Percentiles rank a stretch among this genome's conserved stretches.
These are phyloP conservation scores for Aureobasidium sp. DNA, from an alignment of 2,329 filamentous ascomycete species.

Conservation along the genomic window DNA sequence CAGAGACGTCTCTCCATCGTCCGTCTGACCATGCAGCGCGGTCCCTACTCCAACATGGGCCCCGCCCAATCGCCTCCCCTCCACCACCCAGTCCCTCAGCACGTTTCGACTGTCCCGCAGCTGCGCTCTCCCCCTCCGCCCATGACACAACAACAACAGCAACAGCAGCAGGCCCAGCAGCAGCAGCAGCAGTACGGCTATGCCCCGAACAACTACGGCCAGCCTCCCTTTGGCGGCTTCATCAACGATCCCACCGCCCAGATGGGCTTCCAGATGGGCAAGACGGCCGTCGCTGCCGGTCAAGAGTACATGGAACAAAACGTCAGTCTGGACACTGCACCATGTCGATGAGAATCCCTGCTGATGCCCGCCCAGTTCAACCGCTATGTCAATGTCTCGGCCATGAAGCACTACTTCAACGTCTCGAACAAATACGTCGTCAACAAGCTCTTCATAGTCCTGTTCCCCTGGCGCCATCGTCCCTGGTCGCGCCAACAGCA, in stretches of 20 bases:
- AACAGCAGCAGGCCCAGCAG: slow-evolving; percentile 55
- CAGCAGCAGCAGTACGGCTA: slow-evolving; percentile 30
- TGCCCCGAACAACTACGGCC: slow-evolving; percentile 27
- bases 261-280: slow-evolving; percentile 88
- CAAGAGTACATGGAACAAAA: slow-evolving; percentile 95
- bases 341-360: neutral
- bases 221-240: slow-evolving; percentile 73
- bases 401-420: slow-evolving; percentile 98
- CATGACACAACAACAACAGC: slow-evolving; percentile 58
- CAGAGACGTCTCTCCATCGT: neutral
- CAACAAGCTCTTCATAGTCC: slow-evolving; percentile 83
- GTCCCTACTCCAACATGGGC: slow-evolving; percentile 63
- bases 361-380: slow-evolving; percentile 45
- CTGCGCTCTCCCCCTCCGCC: slow-evolving; percentile 88
- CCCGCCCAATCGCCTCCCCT: slow-evolving; percentile 76
- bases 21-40: slow-evolving; percentile 65
- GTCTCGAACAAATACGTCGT: slow-evolving; percentile 96
- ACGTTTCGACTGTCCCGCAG: slow-evolving; percentile 96
- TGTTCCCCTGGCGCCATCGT: slow-evolving; percentile 96
- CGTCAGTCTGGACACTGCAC: slow-evolving; percentile 43
- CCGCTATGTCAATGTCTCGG: slow-evolving; percentile 82
- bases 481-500: slow-evolving; percentile 90
- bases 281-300: slow-evolving; percentile 81
- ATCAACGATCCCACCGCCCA: slow-evolving; percentile 94
- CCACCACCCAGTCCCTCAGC: slow-evolving; percentile 94